Evolutionary conservation across 192 early-diverging fungal species (phyloP), one percentile per base, ranked within the genome.

Genomic region (Rhizophagus sp.): DNA sequence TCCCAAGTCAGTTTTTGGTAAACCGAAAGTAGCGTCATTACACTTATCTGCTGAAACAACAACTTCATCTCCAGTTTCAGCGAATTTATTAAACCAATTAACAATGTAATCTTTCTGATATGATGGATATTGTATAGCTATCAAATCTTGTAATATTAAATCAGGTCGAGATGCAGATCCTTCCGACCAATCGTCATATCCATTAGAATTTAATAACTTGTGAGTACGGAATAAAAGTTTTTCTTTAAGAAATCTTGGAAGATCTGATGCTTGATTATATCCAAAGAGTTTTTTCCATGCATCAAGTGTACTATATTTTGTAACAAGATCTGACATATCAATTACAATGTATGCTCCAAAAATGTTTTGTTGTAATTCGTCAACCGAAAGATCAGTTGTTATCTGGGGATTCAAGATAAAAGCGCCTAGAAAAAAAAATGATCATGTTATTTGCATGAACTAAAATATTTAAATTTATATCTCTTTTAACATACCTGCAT

Each of bases 91-190:
- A 2, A 82, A 34, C 81, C 81, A 82, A 1, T 19, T 80, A 12
- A 25, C 24, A 4, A 13, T 11, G 67, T 82, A 82, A 19, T 36
- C 39, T 27, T 36, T 8, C 25, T 75, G 78, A 36, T 79, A 82
- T 33, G 44, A 50, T 41, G 81, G 81, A 74, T 82, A 82, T 34
- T 82, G 81, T 25, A 82, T 80, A 2, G 81, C 61, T 63, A 82
- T 75, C 6, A 82, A 33, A 75, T 79, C 81, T 52, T 73, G 57
- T 41, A 82, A 17, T 9, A 71, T 78, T 15, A 82, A 8, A 66
- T 82, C 81, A 44, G 81, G 81, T 67, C 78, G 27, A 11, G 81
- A 69, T 19, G 62, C 36, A 50, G 68, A 52, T 5, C 52, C 39
- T 69, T 82, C 81, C 65, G 44, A 30, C 52, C 69, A 82, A 75